Evolutionary conservation across 768 basidiomycete species (phyloP).

Genomic region (Kwoniella botswanensis): DNA sequence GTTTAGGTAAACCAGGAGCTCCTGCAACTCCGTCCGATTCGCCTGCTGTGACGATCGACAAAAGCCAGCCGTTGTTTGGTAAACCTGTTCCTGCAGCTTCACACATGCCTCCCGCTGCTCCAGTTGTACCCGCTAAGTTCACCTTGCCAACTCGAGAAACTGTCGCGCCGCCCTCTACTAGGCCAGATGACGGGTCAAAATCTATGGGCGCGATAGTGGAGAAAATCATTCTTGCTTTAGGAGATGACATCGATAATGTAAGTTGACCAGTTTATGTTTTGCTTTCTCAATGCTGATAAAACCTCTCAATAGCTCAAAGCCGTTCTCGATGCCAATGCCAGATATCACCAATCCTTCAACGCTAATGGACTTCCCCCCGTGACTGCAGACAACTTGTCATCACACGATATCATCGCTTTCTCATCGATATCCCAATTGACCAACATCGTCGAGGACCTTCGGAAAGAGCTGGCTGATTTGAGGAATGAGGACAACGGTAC

Average conservation of each 20-base stretch:
- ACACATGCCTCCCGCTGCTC: not conserved
- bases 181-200: conserved; percentile 58
- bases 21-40: not conserved
- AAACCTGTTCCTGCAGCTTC: not conserved
- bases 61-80: not conserved
- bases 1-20: conserved; percentile 34
- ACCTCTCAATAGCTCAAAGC: conserved; percentile 60
- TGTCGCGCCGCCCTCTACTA: not conserved
- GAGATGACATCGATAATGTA: conserved; percentile 68
- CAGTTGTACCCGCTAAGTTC: conserved; percentile 7
- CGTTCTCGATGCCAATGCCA: conserved; percentile 60
- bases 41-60: not conserved
- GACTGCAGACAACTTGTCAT: conserved; percentile 63
- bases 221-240: conserved; percentile 62
- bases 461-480: conserved; percentile 33
- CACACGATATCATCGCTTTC: conserved; percentile 67
- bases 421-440: conserved; percentile 65
- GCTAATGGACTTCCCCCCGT: conserved; percentile 53
- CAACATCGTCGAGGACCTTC: conserved; percentile 30
- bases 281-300: not conserved
- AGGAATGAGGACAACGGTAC: conserved; percentile 20
- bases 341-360: conserved; percentile 53
- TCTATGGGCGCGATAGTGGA: conserved; percentile 74
- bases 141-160: conserved; percentile 4
- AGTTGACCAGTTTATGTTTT: conserved; percentile 48